A percentile compares a stretch with the other conserved stretches of the same genome.
Evolutionary conservation across 495 filamentous ascomycete species (phyloP).

Genomic region (Alectoria sarmentosa): DNA sequence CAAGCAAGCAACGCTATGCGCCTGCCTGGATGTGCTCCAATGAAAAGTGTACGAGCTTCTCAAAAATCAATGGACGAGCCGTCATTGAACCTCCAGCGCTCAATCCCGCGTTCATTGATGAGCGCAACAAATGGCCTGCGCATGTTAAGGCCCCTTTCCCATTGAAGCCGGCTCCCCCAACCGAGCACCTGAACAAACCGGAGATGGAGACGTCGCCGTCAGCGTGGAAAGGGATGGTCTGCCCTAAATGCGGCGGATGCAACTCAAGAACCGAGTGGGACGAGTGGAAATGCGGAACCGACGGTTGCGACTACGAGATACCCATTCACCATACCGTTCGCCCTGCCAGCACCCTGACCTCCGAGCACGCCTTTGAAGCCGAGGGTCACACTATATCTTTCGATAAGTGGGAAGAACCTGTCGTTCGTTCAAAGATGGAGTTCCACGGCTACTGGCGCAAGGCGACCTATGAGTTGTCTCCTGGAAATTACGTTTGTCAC

Average conservation of each 20-base stretch:
- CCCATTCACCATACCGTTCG: not conserved
- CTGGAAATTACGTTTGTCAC: not conserved
- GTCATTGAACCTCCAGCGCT: not conserved
- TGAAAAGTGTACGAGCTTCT: not conserved
- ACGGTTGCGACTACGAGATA: not conserved
- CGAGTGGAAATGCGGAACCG: not conserved
- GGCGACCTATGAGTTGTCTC: not conserved
- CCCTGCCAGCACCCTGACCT: not conserved
- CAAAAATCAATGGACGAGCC: not conserved
- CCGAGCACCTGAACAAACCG: no score
- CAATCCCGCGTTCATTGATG: not conserved
- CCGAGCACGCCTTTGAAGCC: not conserved
- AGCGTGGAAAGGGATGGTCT: conserved; percentile 3
- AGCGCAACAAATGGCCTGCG: not conserved
- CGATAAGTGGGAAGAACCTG: not conserved
- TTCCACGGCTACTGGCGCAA: not conserved
- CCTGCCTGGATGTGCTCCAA: not conserved
- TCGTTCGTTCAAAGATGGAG: not conserved
- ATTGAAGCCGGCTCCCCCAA: not conserved
- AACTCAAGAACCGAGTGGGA: not conserved
- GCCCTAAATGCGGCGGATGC: not conserved
- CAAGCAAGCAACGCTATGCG: not conserved
- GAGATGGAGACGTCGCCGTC: not conserved
- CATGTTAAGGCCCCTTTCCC: not conserved
- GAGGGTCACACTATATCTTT: not conserved